These are phyloP conservation scores for Hypoxylon lienhwacheense DNA, from an alignment of 495 filamentous ascomycete genomes.

Conservation along the genomic window DNA sequence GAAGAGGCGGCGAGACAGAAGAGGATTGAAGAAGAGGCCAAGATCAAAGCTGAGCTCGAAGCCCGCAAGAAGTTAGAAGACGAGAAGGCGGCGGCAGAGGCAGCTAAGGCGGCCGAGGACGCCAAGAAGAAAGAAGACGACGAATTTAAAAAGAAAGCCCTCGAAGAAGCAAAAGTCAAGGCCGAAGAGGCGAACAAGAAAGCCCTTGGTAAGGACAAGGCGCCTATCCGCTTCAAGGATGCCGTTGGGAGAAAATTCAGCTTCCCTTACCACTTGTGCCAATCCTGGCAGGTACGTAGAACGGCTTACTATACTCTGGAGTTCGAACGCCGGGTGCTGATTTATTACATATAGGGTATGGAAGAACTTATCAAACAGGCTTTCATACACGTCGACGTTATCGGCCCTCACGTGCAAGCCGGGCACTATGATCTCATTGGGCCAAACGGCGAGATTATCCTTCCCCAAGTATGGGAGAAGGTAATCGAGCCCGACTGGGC, in stretches of 20 bases:
- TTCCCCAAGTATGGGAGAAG: slow-evolving; percentile 84
- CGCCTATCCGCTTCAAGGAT: slow-evolving; percentile 80
- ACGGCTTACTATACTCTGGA: neutral
- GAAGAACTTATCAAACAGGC: slow-evolving; percentile 85
- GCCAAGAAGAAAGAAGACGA: slow-evolving; percentile 48
- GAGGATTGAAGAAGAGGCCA: slow-evolving; percentile 41
- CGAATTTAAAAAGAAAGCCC: slow-evolving; percentile 47
- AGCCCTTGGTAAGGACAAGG: slow-evolving; percentile 46
- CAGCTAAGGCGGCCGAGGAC: slow-evolving; percentile 38
- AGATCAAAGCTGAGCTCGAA: slow-evolving; percentile 50
- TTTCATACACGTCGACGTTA: slow-evolving; percentile 80
- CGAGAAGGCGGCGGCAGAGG: slow-evolving; percentile 37
- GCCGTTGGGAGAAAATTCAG: slow-evolving; percentile 83
- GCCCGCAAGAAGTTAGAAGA: slow-evolving; percentile 48
- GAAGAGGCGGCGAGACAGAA: slow-evolving; percentile 29
- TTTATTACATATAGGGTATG: slow-evolving; percentile 63
- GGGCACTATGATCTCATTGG: slow-evolving; percentile 85
- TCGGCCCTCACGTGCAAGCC: slow-evolving; percentile 79
- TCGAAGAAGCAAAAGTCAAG: slow-evolving; percentile 51
- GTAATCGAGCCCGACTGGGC: slow-evolving; percentile 84
- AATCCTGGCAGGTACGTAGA: slow-evolving; percentile 72
- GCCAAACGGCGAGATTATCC: slow-evolving; percentile 83
- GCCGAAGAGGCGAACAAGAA: slow-evolving; percentile 57
- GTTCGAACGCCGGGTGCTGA: slow-evolving; percentile 16
- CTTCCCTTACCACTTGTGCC: slow-evolving; percentile 79